Evolutionary conservation across 805 yeast genomes (phyloP).

Genomic region (Maudiozyma barnettii): DNA sequence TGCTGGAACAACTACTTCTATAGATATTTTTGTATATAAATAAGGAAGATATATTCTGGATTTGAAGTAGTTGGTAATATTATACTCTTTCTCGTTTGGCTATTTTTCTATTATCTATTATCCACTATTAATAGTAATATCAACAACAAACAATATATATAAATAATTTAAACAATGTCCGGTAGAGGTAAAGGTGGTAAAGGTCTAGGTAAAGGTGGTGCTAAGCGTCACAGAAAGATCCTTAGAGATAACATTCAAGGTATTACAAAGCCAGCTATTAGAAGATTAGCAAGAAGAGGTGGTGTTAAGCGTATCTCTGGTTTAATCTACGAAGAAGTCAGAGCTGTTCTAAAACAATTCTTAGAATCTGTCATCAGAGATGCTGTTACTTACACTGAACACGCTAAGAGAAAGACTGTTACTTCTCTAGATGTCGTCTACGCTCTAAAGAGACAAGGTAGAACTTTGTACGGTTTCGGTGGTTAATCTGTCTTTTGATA

Average conservation of each 20-base stretch:
- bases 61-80: no score
- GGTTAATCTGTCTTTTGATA: constrained; percentile 45
- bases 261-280: constrained; percentile 98
- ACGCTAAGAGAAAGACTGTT: constrained; percentile 99
- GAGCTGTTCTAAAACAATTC: constrained; percentile 92
- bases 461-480: constrained; percentile 99
- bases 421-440: constrained; percentile 97
- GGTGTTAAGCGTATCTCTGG: constrained; percentile 99
- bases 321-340: constrained; percentile 96
- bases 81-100: no score
- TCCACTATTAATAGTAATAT: neutral
- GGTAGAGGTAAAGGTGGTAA: constrained; percentile 99
- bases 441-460: constrained; percentile 99
- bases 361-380: constrained; percentile 96
- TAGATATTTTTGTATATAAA: no score
- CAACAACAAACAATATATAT: constrained; percentile 8
- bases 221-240: constrained; percentile 99
- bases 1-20: no score
- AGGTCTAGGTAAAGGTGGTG: constrained; percentile 99
- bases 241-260: constrained; percentile 99
- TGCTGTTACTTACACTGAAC: constrained; percentile 98
- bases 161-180: constrained; percentile 47
- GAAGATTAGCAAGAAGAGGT: constrained; percentile 99
- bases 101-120: neutral
- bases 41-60: no score